Percentiles rank a stretch among this genome's conserved stretches.
Evolutionary conservation across 176 grass and related monocot species (phyloP).

Genomic region (Aegilops sharonensis): DNA sequence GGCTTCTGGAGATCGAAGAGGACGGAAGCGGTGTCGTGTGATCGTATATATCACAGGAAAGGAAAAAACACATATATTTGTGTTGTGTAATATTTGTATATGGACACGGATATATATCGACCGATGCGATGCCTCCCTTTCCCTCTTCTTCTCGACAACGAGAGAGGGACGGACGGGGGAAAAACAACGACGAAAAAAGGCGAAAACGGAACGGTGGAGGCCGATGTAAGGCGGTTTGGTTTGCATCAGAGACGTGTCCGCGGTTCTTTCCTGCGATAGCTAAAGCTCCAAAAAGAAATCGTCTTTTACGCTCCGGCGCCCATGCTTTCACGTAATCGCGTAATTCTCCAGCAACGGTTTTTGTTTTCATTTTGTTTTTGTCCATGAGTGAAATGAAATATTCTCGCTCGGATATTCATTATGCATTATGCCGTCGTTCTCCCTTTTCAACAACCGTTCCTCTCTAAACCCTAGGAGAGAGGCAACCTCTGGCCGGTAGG

Average conservation of each 20-base stretch:
- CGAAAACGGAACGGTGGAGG: constrained; percentile 28
- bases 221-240: constrained; percentile 49
- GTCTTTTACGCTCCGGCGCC: background rate
- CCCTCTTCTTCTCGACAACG: background rate
- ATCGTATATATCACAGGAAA: constrained; percentile 29
- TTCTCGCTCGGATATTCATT: background rate
- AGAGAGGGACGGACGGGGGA: background rate
- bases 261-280: constrained; percentile 49
- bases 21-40: constrained; percentile 6
- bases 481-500: no score
- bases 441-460: no score
- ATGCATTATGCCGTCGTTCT: background rate
- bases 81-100: background rate
- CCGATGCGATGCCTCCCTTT: background rate
- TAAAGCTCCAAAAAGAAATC: constrained; percentile 25
- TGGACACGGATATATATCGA: constrained; percentile 1
- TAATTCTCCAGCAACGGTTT: background rate
- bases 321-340: constrained; percentile 33
- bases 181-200: background rate
- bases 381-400: constrained; percentile 1
- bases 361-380: background rate
- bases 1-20: constrained; percentile 47
- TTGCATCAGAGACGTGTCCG: constrained; percentile 61
- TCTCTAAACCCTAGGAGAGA: no score
- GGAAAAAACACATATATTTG: background rate